Percentiles rank a stretch among this genome's conserved stretches.
phyloP scores from a whole-genome alignment of 768 basidiomycete species.

The Termitomyces sp. region DNA sequence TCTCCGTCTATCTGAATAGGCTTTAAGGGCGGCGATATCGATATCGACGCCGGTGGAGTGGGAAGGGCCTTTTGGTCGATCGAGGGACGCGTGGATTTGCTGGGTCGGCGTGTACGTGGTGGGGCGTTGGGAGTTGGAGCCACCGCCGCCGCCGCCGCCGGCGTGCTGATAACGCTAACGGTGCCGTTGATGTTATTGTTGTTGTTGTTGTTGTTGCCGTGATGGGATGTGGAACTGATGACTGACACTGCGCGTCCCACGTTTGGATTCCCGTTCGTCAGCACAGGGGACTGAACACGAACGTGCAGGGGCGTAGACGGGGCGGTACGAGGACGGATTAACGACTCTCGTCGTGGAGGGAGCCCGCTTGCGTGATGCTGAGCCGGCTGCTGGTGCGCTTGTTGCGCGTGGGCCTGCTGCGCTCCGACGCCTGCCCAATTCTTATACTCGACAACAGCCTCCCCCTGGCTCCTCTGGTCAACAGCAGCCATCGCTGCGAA shows the following conservation, averaged over 20 bases:
- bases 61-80: background rate
- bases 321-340: background rate
- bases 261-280: background rate
- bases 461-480: slow-evolving; percentile 11
- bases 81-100: background rate
- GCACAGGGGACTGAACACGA: too few species aligned
- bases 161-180: too few species aligned
- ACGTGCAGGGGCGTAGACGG: background rate
- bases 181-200: background rate
- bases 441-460: too few species aligned
- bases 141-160: too few species aligned
- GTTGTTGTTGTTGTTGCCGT: background rate
- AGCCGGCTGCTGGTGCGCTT: background rate
- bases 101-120: background rate
- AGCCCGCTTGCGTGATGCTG: background rate
- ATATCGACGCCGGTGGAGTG: background rate
- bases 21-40: slow-evolving; percentile 10
- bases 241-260: too few species aligned
- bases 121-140: background rate
- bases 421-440: background rate
- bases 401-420: background rate
- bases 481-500: slow-evolving; percentile 50
- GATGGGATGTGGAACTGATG: background rate
- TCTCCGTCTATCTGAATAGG: slow-evolving; percentile 20
- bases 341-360: background rate